These are phyloP conservation scores for Ehretia macrophylla DNA, from an alignment of 257 asterid genomes.

Conservation along the genomic window DNA sequence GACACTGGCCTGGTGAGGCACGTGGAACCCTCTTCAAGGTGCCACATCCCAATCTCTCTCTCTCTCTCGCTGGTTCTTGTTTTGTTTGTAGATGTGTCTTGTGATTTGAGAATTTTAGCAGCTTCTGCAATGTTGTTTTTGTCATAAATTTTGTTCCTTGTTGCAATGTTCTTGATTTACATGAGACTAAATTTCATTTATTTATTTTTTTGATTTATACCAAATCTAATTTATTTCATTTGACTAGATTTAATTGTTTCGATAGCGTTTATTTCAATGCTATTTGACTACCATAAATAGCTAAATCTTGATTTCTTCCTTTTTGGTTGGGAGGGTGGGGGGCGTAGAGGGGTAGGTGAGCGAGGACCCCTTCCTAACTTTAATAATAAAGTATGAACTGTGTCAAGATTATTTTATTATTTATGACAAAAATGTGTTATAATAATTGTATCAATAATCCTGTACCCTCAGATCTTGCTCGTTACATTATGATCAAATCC, in stretches of 20 bases:
- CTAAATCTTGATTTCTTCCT: no score
- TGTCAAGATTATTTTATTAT: no score
- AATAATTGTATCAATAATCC: no score
- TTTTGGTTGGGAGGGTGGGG: not conserved
- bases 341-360: not conserved
- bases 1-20: constrained; percentile 43
- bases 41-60: not conserved
- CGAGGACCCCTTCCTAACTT: no score
- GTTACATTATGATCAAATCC: no score
- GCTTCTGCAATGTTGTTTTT: constrained; percentile 7
- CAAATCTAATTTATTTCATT: not conserved
- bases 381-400: no score
- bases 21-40: constrained; percentile 70
- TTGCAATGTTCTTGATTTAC: not conserved
- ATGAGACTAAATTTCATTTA: not conserved
- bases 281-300: constrained; percentile 1
- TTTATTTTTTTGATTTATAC: not conserved
- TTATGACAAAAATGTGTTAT: no score
- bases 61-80: constrained; percentile 3
- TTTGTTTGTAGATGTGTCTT: constrained; percentile 11
- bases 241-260: not conserved
- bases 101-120: not conserved
- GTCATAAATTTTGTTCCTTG: not conserved
- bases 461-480: no score
- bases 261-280: not conserved